These are phyloP conservation scores for Trametopsis cervina DNA, from an alignment of 768 basidiomycete species.

Conservation along the genomic window DNA sequence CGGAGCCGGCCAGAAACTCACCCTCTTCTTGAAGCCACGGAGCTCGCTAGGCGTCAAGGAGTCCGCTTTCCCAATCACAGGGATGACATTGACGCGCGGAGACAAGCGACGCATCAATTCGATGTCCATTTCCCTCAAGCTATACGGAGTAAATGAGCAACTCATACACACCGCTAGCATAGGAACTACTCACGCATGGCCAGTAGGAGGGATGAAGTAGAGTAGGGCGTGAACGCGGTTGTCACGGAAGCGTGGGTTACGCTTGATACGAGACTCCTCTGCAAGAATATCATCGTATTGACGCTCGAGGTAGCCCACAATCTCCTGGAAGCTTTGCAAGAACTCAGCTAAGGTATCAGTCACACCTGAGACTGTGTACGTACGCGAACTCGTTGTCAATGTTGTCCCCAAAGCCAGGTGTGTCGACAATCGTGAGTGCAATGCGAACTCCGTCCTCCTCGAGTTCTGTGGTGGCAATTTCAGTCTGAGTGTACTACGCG, in stretches of 20 bases:
- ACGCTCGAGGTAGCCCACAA: conserved; percentile 92
- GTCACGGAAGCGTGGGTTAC: conserved; percentile 98
- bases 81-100: conserved; percentile 97
- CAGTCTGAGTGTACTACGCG: no score
- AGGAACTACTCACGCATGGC: conserved; percentile 77
- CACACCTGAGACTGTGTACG: conserved; percentile 24
- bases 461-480: no score
- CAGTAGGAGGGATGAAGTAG: conserved; percentile 99
- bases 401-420: conserved; percentile 97
- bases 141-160: conserved; percentile 22
- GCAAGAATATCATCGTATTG: conserved; percentile 99
- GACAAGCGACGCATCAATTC: conserved; percentile 98
- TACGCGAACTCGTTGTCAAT: conserved; percentile 99
- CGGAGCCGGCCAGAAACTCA: no score
- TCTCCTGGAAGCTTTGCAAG: conserved; percentile 81
- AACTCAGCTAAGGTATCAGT: conserved; percentile 3
- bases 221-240: conserved; percentile 94
- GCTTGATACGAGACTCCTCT: conserved; percentile 98
- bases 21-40: conserved; percentile 92
- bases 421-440: conserved; percentile 96
- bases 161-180: neutral
- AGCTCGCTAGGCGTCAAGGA: conserved; percentile 91
- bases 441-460: conserved; percentile 99
- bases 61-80: conserved; percentile 95
- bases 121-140: conserved; percentile 96